Evolutionary conservation across 116 monocot genomes (phyloP).

Genomic region (Papilionanthe hybrid): DNA sequence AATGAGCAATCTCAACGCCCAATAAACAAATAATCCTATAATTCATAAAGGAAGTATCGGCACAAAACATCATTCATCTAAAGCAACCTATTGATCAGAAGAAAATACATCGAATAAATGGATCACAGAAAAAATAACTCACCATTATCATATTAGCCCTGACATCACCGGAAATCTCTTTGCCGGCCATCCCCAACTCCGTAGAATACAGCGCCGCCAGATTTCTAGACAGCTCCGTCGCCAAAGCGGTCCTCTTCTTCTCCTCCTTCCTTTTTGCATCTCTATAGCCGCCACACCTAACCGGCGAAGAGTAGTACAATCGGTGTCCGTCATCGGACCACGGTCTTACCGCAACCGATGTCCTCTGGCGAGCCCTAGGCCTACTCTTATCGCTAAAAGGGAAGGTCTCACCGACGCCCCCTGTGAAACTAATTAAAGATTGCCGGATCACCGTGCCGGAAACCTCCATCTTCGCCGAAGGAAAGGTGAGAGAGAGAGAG

Average conservation of each 20-base stretch:
- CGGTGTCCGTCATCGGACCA: not conserved
- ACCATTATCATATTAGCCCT: not conserved
- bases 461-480: not conserved
- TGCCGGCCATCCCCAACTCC: not conserved
- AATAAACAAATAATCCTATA: not conserved
- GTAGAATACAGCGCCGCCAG: constrained; percentile 3
- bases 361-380: not conserved
- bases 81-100: not conserved
- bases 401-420: not conserved
- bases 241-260: constrained; percentile 2
- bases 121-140: not conserved
- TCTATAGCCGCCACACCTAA: not conserved
- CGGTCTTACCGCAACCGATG: not conserved
- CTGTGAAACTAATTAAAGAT: not conserved
- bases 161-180: not conserved
- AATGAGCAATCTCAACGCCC: not conserved
- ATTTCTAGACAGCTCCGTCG: not conserved
- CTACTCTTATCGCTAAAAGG: not conserved
- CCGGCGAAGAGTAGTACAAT: not conserved
- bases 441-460: constrained; percentile 1
- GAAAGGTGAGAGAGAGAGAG: not conserved
- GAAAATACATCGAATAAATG: not conserved
- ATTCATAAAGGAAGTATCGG: not conserved
- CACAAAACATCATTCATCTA: not conserved
- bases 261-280: constrained; percentile 6